Evolutionary conservation across 352 stramenopile genomes (phyloP), one percentile per base, ranked within the genome.

Genomic region (Globisporangium paddicum): DNA sequence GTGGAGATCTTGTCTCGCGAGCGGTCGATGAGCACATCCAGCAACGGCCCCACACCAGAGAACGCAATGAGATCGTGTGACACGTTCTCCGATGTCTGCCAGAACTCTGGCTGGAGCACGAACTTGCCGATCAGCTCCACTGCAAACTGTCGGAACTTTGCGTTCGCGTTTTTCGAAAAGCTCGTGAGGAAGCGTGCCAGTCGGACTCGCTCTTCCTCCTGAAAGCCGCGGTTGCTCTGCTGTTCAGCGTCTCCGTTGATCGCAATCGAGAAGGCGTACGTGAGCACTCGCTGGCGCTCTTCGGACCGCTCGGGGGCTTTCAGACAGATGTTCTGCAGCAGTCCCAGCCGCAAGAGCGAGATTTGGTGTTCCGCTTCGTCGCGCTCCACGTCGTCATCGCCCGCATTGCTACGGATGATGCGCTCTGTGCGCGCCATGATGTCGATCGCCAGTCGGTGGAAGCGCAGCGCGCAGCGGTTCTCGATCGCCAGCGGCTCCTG

Each of bases 261-360:
- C 0, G 60, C 64, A 16, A 72, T 66, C 3, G 67, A 75, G 50
- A 90, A 88, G 0, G 73, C 67, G 26, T 77, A 91, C 11, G 58
- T 60, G 3, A 93, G 66, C 1, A 93, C 77, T 38, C 79, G 75
- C 55, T 89, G 75, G 25, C 86, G 63, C 59, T 93, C 79, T 55
- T 95, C 78, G 0, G 78, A 72, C 5, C 82, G 71, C 35, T 90
- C 86, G 14, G 86, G 86, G 10, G 82, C 81, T 16, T 81, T 71
- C 9, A 95, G 34, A 50, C 83, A 95, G 38, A 95, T 68, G 32
- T 95, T 89, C 51, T 95, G 86, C 10, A 89, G 60, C 28, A 92
- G 53, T 9, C 76, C 78, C 10, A 91, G 55, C 14, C 75, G 46
- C 28, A 88, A 61, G 28, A 82, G 62, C 10, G 76, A 89, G 30